Conservation (phyloP, 2,329 filamentous ascomycete genomes). For the Alternaria viburni region DNA sequence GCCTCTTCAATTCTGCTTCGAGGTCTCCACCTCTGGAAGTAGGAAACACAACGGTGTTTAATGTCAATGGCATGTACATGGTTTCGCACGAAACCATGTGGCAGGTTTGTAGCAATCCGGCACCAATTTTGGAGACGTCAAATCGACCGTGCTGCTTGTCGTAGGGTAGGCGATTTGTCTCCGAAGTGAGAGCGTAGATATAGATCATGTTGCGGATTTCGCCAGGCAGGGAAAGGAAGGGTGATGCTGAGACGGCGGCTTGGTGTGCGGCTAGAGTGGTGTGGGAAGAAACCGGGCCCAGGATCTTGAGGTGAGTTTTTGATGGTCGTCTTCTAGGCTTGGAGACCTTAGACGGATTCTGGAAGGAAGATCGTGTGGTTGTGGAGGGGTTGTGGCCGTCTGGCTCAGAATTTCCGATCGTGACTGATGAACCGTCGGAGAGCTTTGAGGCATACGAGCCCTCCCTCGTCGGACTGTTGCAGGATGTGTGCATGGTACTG, state of each 20-base stretch:
- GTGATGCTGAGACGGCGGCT: background rate
- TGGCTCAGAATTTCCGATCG: background rate
- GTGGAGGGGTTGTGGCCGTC: background rate
- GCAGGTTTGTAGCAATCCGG: conserved; percentile 20
- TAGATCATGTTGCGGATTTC: conserved; percentile 22
- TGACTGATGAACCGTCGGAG: background rate
- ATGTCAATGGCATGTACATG: conserved; percentile 10
- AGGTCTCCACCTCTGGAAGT: background rate
- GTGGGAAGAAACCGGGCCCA: background rate
- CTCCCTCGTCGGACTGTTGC: background rate
- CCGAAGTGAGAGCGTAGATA: conserved; percentile 11
- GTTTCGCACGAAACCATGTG: conserved; percentile 20
- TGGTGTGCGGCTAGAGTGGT: background rate
- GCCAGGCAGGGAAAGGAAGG: conserved; percentile 16
- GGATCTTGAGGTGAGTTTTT: conserved; percentile 7
- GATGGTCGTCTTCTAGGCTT: background rate
- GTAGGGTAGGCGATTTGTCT: conserved; percentile 6
- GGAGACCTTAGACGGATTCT: background rate
- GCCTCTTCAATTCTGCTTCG: background rate
- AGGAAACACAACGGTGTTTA: conserved; percentile 15
- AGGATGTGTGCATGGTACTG: background rate
- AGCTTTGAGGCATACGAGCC: background rate
- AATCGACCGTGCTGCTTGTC: conserved; percentile 9
- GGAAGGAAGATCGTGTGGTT: background rate
- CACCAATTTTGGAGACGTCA: conserved; percentile 15